Evolutionary conservation across 2,329 filamentous ascomycete species (phyloP).

Genomic region (Metarhizium sp.): DNA sequence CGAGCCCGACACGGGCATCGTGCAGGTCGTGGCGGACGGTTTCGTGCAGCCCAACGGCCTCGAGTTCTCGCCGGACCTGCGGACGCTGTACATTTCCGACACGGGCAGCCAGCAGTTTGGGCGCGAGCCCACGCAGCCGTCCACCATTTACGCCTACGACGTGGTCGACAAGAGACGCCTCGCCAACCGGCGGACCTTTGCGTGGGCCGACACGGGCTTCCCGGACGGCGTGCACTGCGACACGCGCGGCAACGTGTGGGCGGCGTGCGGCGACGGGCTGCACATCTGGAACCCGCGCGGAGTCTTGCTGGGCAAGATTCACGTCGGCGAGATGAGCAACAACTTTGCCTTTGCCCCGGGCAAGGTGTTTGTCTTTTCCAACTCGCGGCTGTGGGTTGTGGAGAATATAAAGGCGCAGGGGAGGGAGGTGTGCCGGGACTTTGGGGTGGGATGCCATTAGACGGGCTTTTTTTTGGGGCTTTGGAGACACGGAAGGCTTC

Average conservation of each 20-base stretch:
- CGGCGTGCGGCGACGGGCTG: conserved; percentile 38
- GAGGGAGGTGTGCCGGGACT: conserved; percentile 14
- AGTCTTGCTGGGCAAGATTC: conserved; percentile 46
- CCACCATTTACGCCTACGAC: conserved; percentile 8
- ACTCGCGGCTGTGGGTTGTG: conserved; percentile 9
- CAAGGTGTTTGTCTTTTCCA: conserved; percentile 11
- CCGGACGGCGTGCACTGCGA: conserved; percentile 54
- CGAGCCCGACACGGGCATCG: conserved; percentile 36
- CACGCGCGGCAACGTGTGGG: conserved; percentile 44
- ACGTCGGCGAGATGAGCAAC: conserved; percentile 8
- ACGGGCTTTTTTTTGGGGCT: too few species aligned
- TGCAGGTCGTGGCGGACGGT: conserved; percentile 48
- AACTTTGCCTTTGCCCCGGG: conserved; percentile 12
- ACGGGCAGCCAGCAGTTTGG: conserved; percentile 30
- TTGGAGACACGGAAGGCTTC: too few species aligned
- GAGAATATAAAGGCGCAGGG: conserved; percentile 11
- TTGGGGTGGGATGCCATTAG: conserved; percentile 7
- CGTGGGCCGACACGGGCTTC: conserved; percentile 41
- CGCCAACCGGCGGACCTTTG: conserved; percentile 42
- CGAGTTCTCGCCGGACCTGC: conserved; percentile 44
- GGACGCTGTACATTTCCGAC: conserved; percentile 45
- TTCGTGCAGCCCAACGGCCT: conserved; percentile 48
- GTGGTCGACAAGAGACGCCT: conserved; percentile 5
- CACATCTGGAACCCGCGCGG: conserved; percentile 37
- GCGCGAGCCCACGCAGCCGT: not conserved